Conservation (phyloP, 139 green algal species). For the Dunaliella primolecta region DNA sequence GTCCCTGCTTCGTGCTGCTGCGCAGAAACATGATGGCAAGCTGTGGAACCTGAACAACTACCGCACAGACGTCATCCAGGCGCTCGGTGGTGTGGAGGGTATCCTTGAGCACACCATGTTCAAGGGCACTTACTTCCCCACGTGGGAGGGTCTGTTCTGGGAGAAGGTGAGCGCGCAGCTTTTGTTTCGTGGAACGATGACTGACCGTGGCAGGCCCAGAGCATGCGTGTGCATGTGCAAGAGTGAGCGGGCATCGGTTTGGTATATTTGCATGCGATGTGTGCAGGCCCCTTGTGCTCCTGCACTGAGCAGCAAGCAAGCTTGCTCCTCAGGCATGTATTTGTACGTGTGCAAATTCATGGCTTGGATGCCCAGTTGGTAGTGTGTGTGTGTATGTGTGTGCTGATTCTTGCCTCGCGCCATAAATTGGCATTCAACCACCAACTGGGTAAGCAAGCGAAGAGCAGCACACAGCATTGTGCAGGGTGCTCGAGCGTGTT, state of each 20-base stretch:
- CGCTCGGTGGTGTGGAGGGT: constrained; percentile 97
- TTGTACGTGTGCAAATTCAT: too few relatives aligned
- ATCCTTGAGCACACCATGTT: constrained; percentile 99
- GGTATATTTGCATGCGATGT: neutral
- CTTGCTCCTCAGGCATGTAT: too few relatives aligned
- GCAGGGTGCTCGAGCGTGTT: too few relatives aligned
- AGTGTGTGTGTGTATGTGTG: too few relatives aligned
- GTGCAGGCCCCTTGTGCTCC: neutral
- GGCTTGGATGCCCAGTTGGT: too few relatives aligned
- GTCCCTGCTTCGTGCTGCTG: too few relatives aligned
- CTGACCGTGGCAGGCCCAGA: neutral
- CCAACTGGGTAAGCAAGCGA: too few relatives aligned
- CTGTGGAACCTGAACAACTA: constrained; percentile 99
- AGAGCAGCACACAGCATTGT: too few relatives aligned
- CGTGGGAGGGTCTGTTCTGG: constrained; percentile 99
- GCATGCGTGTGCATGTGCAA: too few relatives aligned
- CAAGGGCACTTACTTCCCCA: constrained; percentile 99
- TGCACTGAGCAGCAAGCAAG: too few relatives aligned
- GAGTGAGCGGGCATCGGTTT: neutral
- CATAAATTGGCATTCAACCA: too few relatives aligned
- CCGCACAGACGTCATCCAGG: constrained; percentile 94
- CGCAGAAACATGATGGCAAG: constrained; percentile 97
- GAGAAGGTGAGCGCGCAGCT: constrained; percentile 98
- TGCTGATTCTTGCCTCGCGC: too few relatives aligned
- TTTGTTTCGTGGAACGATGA: neutral